These are phyloP conservation scores for Talaromyces sp. DNA, from an alignment of 2,329 filamentous ascomycete genomes.

Conservation along the genomic window DNA sequence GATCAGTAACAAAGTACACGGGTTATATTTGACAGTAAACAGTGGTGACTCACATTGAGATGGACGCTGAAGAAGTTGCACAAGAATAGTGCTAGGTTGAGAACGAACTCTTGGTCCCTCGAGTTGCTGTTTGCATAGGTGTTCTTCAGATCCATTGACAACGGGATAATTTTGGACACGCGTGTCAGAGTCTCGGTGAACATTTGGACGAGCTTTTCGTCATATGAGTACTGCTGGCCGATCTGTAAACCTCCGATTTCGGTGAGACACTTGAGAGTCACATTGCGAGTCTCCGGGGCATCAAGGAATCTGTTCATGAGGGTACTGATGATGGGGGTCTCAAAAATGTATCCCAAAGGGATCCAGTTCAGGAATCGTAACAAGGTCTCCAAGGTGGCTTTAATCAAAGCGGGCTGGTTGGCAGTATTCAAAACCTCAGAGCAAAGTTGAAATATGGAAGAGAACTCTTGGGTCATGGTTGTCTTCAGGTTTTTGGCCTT, in stretches of 20 bases:
- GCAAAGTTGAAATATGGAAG: slow-evolving; percentile 95
- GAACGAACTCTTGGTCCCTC: slow-evolving; percentile 93
- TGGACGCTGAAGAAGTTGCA: slow-evolving; percentile 97
- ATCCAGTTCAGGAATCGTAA: slow-evolving; percentile 99
- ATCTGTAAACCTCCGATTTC: slow-evolving; percentile 94
- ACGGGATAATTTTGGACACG: slow-evolving; percentile 87
- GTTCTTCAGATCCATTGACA: slow-evolving; percentile 81
- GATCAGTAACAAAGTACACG: slow-evolving; percentile 12
- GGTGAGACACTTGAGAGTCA: slow-evolving; percentile 92
- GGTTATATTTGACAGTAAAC: neutral
- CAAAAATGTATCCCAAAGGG: slow-evolving; percentile 95
- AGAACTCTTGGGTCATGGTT: slow-evolving; percentile 98
- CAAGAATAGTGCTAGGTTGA: slow-evolving; percentile 91
- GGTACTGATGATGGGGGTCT: slow-evolving; percentile 93
- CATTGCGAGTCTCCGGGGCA: slow-evolving; percentile 90
- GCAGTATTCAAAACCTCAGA: slow-evolving; percentile 90
- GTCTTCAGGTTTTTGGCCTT: slow-evolving; percentile 97
- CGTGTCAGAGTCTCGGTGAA: slow-evolving; percentile 94
- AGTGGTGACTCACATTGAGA: slow-evolving; percentile 59
- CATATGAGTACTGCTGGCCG: slow-evolving; percentile 68
- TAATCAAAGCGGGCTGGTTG: slow-evolving; percentile 80
- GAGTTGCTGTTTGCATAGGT: slow-evolving; percentile 91
- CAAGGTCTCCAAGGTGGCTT: slow-evolving; percentile 93
- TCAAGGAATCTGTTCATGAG: slow-evolving; percentile 88
- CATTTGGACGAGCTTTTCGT: slow-evolving; percentile 96